Conservation (phyloP, 495 filamentous ascomycete species). For the Umbilicaria muhlenbergii region DNA sequence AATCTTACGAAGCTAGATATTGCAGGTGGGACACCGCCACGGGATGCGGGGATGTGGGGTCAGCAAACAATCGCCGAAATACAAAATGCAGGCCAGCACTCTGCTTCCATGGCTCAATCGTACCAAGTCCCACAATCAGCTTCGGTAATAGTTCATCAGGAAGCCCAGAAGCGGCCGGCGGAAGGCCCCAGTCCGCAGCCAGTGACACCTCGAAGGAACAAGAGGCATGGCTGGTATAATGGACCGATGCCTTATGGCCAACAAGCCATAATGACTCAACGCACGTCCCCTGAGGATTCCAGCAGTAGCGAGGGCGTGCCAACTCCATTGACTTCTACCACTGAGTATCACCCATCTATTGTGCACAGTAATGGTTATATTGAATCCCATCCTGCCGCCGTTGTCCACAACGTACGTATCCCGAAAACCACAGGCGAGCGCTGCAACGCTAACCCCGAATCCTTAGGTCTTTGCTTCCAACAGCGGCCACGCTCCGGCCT, state of each 20-base stretch:
- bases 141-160: conserved; percentile 10
- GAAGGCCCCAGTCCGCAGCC: conserved; percentile 20
- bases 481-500: conserved; percentile 15
- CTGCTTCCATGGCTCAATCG: conserved; percentile 11
- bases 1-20: conserved; percentile 63
- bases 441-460: conserved; percentile 3
- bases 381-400: conserved; percentile 30
- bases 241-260: conserved; percentile 28
- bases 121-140: conserved; percentile 5
- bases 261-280: conserved; percentile 23
- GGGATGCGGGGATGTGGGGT: conserved; percentile 37
- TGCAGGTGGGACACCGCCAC: conserved; percentile 33
- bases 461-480: conserved; percentile 1
- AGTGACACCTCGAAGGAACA: conserved; percentile 37
- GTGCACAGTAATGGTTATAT: conserved; percentile 47
- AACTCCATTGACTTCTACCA: conserved; percentile 44
- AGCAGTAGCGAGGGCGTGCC: conserved; percentile 56
- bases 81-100: conserved; percentile 26
- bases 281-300: conserved; percentile 56
- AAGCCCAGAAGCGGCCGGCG: conserved; percentile 2
- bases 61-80: conserved; percentile 32
- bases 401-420: neutral
- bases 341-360: conserved; percentile 50
- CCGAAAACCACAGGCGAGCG: conserved; percentile 10
- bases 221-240: conserved; percentile 56